Evolutionary conservation across 805 yeast genomes (phyloP), one percentile per base, ranked within the genome.

Genomic region (Nakazawaea pomicola): DNA sequence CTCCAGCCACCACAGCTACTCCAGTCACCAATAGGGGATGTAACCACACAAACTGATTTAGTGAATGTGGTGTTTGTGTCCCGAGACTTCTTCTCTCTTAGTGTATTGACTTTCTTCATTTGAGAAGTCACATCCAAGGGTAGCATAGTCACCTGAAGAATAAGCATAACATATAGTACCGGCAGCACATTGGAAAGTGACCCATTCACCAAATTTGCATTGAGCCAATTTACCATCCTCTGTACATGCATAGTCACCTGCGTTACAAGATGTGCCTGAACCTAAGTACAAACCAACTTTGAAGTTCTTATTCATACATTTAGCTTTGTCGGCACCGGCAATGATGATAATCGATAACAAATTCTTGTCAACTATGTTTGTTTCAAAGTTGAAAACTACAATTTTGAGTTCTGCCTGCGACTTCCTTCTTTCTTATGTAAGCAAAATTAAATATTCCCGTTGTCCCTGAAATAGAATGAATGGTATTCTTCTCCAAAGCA

Each of bases 121-220:
- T 12, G 54, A 47, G 49, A 60, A 77, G 54, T 71, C 68, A 56
- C 84, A 78, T 21, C 74, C 73, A 31, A 70, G 58, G 38, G 60
- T 62, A 35, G 74, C 79, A n/a, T 58, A 53, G 34, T 60, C 62
- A 41, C 62, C 65, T 28, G 54, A 52, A 24, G 58, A 65, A 49
- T 63, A 72, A 18, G 85, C 83, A 48, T 63, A 70, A 58, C 88
- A 80, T 2, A 76, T 65, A 3, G 87, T 79, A 34, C 83, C 82
- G 2, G 71, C 61, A n/a, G 83, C 74, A 62, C 88, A 80, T 29
- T 58, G 66, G 52, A 68, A 66, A 15, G 50, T 54, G 11, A 74
- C 81, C 87, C 87, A 81, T 18, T 57, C 43, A 29, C 80, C 79
- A 52, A 61, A 64, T 49, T 73, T 67, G 59, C 86, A 80, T 33